These are phyloP conservation scores for Xerocomus minutiporus DNA, from an alignment of 1,284 basidiomycete species.

Conservation along the genomic window DNA sequence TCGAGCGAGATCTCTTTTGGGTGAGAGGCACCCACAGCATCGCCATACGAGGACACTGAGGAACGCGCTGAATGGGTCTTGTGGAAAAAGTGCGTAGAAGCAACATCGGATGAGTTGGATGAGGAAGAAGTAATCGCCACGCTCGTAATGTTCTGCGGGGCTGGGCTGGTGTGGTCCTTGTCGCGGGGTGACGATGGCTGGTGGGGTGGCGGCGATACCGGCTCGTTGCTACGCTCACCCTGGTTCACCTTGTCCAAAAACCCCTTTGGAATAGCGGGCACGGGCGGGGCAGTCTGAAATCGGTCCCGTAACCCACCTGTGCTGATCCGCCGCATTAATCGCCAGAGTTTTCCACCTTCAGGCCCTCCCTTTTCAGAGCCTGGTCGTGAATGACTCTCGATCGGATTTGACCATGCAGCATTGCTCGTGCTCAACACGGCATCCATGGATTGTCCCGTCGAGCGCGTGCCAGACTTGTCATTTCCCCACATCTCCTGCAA, in stretches of 20 bases:
- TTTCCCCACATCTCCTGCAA: conserved; percentile 32
- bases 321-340: conserved; percentile 64
- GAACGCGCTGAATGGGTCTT: conserved; percentile 47
- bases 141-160: conserved; percentile 27
- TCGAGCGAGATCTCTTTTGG: conserved; percentile 30
- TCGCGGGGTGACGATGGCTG: conserved; percentile 5
- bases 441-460: conserved; percentile 19
- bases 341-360: conserved; percentile 53
- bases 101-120: conserved; percentile 51
- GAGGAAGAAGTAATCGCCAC: conserved; percentile 51
- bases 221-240: conserved; percentile 21
- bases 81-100: conserved; percentile 49
- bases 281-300: conserved; percentile 52
- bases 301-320: conserved; percentile 58
- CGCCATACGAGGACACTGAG: conserved; percentile 54
- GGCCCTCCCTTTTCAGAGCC: conserved; percentile 9
- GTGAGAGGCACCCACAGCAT: conserved; percentile 33
- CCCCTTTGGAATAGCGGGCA: conserved; percentile 53
- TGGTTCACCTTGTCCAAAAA: conserved; percentile 13
- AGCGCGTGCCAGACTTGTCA: conserved; percentile 16
- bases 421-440: background rate
- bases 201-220: background rate
- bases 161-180: conserved; percentile 6
- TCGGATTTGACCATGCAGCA: conserved; percentile 9
- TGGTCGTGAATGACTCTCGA: conserved; percentile 4